Evolutionary conservation across 148 eudicot species (phyloP).

Genomic region (Rhododendron ovatum): DNA sequence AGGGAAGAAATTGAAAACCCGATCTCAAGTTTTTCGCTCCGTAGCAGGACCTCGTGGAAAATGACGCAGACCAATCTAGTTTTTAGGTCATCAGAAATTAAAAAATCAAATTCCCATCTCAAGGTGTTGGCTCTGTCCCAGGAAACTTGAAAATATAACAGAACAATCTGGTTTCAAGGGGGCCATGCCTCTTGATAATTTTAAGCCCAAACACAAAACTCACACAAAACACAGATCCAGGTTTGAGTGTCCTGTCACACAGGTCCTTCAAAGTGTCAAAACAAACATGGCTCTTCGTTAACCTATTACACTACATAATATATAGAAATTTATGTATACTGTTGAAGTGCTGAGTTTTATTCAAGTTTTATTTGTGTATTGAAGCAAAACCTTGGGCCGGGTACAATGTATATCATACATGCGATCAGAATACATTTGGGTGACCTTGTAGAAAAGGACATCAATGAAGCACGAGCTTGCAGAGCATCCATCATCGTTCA

Average conservation of each 20-base stretch:
- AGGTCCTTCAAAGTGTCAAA: not conserved
- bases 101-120: not conserved
- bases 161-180: not conserved
- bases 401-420: not conserved
- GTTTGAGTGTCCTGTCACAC: not conserved
- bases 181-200: not conserved
- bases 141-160: not conserved
- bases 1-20: not conserved
- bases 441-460: constrained; percentile 11
- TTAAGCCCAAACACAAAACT: not conserved
- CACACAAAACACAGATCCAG: not conserved
- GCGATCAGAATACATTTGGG: constrained; percentile 10
- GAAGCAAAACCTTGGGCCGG: constrained; percentile 12
- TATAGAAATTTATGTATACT: not conserved
- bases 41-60: not conserved
- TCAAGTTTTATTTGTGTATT: not conserved
- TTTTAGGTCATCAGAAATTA: not conserved
- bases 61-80: not conserved
- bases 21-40: not conserved
- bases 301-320: not conserved
- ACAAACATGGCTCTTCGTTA: not conserved
- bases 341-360: not conserved
- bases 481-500: not conserved
- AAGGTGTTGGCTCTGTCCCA: not conserved
- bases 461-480: constrained; percentile 4